Evolutionary conservation across 345 rosid genomes (phyloP), one percentile per base, ranked within the genome.

Genomic region (Laguncularia racemosa): DNA sequence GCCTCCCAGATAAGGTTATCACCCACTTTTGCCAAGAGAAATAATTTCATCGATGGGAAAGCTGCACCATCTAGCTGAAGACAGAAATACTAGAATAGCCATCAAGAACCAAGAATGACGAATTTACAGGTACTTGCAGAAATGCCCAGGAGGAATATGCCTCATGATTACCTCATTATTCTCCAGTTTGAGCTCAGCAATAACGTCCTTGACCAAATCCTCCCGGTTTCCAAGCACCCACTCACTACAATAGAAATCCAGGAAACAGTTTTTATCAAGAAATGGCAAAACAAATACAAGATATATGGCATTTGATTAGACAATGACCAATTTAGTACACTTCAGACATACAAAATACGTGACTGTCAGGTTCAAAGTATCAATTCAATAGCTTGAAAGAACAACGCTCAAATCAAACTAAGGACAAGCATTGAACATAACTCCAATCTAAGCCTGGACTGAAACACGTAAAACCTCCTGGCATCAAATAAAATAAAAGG

Each of bases 191-290:
- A 93, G 55, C 68, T 82, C 91, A 23, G 82, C 72, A 61, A 82
- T 52, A 55, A 89, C 78, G 72, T 93, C 96, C 79, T 85, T 93
- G 56, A 76, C 97, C 72, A 93, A 80, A 84, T 93, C 96, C 72
- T 89, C 99, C 50, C 91, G 79, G 67, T 80, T 86, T 53, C 98
- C 97, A 64, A 92, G 90, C 58, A 92, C 97, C 98, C 97, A 89
- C 64, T 89, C 97, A 73, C 99, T 93, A 84, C 79, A 57, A 20
- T 33, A 1, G 44, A 38, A 33, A 54, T 33, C 44, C 45, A 16
- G 33, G 46, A 54, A 28, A 11, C 20, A 28, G 57, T 28, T 26
- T n/a, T 33, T 46, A 55, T 44, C 20, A 54, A 52, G 55, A 52
- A 54, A 55, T n/a, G 57, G 21, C 8, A 16, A 33, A 46, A 55